Evolutionary conservation across 352 stramenopile species (phyloP), one percentile per base, ranked within the genome.

Genomic region (Phytophthora kernoviae): DNA sequence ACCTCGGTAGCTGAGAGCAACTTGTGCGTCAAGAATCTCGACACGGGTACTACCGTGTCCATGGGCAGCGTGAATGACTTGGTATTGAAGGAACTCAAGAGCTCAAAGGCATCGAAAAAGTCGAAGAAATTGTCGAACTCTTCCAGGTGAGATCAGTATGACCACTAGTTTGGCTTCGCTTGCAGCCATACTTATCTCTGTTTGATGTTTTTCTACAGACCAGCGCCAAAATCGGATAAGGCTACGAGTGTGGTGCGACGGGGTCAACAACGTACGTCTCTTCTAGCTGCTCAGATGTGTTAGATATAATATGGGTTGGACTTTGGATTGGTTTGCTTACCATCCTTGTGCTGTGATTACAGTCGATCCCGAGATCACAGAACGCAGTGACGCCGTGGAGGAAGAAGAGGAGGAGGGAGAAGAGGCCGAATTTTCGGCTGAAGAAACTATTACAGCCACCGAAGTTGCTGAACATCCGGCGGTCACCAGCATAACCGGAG

Each of bases 1-100:
- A 33, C 54, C 0, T 73, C 82, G 15, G 75, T 86, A 14, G 68
- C 73, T 17, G 84, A 93, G 67, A 84, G 81, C 34, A 77, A 65
- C 14, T 77, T 96, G 30, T 88, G 81, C 33, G 84, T 94, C 51
- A 91, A 84, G 54, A 93, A 96, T 47, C 51, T 96, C 27, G 84
- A 96, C 67, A 93, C 73, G 2, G 84, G 87, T 20, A 88, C 72
- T 14, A 93, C 81, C 1, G 73, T 93, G 12, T 93, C 85, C 5
- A 75, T 90, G 36, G 78, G 85, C 11, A 88, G 68, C 42, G 77
- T 92, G 5, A 96, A 96, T 53, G 79, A 84, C 14, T 68, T 94
- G n/a, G 77, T 94, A 15, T 45, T 96, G 20, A 81, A 77, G 21
- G 78, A 92, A 40, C 75, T 93, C 14, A 60, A 78, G 41, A 89